phyloP scores from a whole-genome alignment of 2,329 filamentous ascomycete genomes.

The Fonsecaea multimorphosa region DNA sequence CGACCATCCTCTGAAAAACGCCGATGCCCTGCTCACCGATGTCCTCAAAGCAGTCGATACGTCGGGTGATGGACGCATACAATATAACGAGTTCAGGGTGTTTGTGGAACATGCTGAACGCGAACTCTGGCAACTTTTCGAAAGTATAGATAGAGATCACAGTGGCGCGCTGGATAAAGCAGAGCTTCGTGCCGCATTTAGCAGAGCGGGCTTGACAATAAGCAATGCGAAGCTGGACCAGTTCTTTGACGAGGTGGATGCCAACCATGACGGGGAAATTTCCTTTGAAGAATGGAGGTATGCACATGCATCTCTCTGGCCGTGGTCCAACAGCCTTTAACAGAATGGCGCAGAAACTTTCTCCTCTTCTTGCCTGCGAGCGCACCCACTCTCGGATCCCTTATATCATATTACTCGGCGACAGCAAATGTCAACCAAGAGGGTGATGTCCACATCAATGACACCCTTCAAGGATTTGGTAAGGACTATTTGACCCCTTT shows the following conservation, averaged over 20 bases:
- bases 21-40: constrained; percentile 79
- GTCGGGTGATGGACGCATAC: constrained; percentile 85
- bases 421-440: constrained; percentile 89
- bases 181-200: constrained; percentile 82
- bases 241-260: constrained; percentile 90
- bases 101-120: constrained; percentile 89
- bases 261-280: constrained; percentile 84
- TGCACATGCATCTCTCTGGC: constrained; percentile 46
- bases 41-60: constrained; percentile 84
- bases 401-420: constrained; percentile 89
- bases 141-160: constrained; percentile 81
- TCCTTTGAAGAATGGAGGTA: constrained; percentile 97
- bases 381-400: constrained; percentile 74
- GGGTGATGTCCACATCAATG: constrained; percentile 92
- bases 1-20: constrained; percentile 94
- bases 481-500: constrained; percentile 49
- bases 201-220: constrained; percentile 76
- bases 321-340: constrained; percentile 24
- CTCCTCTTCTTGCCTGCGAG: constrained; percentile 82
- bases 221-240: constrained; percentile 76
- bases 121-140: constrained; percentile 81
- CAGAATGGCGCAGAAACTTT: constrained; percentile 79
- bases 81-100: constrained; percentile 87
- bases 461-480: constrained; percentile 93
- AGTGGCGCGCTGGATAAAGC: constrained; percentile 84